phyloP scores from a whole-genome alignment of 23 red algal species.

The Cyanidium caldarium region DNA sequence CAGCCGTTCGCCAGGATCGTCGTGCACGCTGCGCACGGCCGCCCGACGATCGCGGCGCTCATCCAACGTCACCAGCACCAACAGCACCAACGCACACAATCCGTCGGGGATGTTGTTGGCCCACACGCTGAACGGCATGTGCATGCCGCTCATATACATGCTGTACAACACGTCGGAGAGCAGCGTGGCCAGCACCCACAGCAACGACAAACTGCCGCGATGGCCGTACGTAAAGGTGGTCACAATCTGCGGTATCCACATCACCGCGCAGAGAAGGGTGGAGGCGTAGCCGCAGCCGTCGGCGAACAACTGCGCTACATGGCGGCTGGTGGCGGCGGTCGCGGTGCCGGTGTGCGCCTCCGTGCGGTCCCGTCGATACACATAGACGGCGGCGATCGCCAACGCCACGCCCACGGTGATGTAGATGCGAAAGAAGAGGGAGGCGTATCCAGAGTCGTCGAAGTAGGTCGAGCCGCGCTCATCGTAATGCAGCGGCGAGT shows the following conservation, averaged over 20 bases:
- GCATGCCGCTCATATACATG: slow-evolving; percentile 29
- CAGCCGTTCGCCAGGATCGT: too few species aligned
- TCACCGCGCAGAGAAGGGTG: slow-evolving; percentile 35
- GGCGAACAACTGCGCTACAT: too few species aligned
- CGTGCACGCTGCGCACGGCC: too few species aligned
- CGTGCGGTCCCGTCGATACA: background rate
- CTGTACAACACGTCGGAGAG: slow-evolving; percentile 51
- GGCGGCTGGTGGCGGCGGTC: too few species aligned
- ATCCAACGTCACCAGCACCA: slow-evolving; percentile 23
- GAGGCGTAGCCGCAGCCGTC: slow-evolving; percentile 36
- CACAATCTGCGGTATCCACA: slow-evolving; percentile 75
- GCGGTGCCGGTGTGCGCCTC: too few species aligned
- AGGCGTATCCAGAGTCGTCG: slow-evolving; percentile 10
- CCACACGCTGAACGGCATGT: slow-evolving; percentile 48
- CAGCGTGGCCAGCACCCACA: slow-evolving; percentile 49
- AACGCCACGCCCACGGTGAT: background rate
- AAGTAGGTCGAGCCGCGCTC: too few species aligned
- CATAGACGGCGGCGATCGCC: slow-evolving; percentile 6
- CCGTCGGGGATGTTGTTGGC: slow-evolving; percentile 64
- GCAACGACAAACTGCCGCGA: slow-evolving; percentile 36
- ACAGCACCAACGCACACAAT: slow-evolving; percentile 28
- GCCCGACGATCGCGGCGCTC: slow-evolving; percentile 14
- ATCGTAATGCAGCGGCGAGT: too few species aligned
- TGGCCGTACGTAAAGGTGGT: slow-evolving; percentile 40
- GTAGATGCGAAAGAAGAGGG: slow-evolving; percentile 24